Evolutionary conservation across 2,329 filamentous ascomycete species (phyloP), one percentile per base, ranked within the genome.

Genomic region (Venturia oleaginea): DNA sequence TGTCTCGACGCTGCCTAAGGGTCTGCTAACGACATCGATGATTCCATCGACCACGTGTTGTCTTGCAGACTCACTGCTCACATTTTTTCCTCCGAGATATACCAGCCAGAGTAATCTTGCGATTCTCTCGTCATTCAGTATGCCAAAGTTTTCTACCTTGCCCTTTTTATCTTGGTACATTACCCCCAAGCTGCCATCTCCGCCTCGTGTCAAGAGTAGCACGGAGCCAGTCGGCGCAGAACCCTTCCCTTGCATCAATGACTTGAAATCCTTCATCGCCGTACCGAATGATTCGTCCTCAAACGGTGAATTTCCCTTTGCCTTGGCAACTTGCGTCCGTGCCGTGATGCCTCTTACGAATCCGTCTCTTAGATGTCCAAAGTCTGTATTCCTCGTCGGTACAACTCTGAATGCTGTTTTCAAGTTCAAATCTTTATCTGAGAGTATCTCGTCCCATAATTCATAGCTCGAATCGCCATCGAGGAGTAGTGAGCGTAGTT

Each of bases 311-410:
- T 79, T 76, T 2, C 75, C 72, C 8, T 76, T 75, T 62, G 83
- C 78, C 46, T 83, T 80, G 0, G 80, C 79, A 27, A 81, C 80
- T 67, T 86, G 81, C 2, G 88, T 87, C 40, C 89, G 85, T 10
- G 84, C 87, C 63, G 90, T 89, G 68, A 99, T 88, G 27, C 90
- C 89, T 6, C 92, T 85, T 66, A 97, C 90, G 79, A 92, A 95
- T 0, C 90, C 94, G 72, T 99, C 94, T 48, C 93, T 85, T 67
- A 99, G 76, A 75, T 99, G 94, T 68, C 88, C 86, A 76, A 97
- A 97, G 76, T 97, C 92, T 22, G 94, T 99, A 75, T 95, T 92
- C 43, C 91, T 83, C n/a, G 91, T 92, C 0, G 94, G 94, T 2
- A 93, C 86, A 67, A 99, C 88, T 57, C 93, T 84, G 77, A 96